Conservation (phyloP, 345 rosid genomes). For the Salix purpurea region DNA sequence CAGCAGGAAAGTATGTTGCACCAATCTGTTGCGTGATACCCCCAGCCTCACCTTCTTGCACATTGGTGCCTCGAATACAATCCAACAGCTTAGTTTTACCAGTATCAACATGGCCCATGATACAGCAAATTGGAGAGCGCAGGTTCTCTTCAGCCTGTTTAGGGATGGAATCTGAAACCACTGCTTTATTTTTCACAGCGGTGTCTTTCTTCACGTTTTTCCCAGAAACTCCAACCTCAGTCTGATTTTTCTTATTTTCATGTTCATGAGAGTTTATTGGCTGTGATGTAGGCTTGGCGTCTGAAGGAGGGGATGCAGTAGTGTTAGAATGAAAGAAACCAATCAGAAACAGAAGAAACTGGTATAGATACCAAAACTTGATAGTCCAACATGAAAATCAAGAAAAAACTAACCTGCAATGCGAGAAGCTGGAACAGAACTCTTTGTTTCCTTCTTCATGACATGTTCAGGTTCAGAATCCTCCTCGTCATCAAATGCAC, state of each 20-base stretch:
- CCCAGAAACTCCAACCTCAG: slow-evolving; percentile 32
- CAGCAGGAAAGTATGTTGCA: slow-evolving; percentile 94
- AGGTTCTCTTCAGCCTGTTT: slow-evolving; percentile 54
- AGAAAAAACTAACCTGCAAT: slow-evolving; percentile 37
- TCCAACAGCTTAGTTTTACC: slow-evolving; percentile 96
- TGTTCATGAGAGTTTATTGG: slow-evolving; percentile 25
- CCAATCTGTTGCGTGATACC: slow-evolving; percentile 99
- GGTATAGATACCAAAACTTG: neutral
- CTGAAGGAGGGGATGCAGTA: slow-evolving; percentile 23
- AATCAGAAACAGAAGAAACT: neutral
- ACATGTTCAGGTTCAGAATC: slow-evolving; percentile 53
- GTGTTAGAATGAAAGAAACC: neutral
- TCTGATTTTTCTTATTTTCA: slow-evolving; percentile 28
- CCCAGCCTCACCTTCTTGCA: slow-evolving; percentile 99
- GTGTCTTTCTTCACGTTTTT: slow-evolving; percentile 34
- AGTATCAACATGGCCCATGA: slow-evolving; percentile 97
- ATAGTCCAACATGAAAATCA: neutral
- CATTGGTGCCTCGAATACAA: slow-evolving; percentile 94
- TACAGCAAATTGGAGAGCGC: slow-evolving; percentile 93
- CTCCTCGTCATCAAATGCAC: slow-evolving; percentile 90
- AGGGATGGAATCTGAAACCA: slow-evolving; percentile 26
- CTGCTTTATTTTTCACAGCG: slow-evolving; percentile 33
- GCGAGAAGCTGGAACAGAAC: slow-evolving; percentile 26
- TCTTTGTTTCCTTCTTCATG: slow-evolving; percentile 51
- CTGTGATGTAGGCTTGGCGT: slow-evolving; percentile 28